These are phyloP conservation scores for Oryza punctata DNA, from an alignment of 176 grass and related monocot genomes.

Conservation along the genomic window DNA sequence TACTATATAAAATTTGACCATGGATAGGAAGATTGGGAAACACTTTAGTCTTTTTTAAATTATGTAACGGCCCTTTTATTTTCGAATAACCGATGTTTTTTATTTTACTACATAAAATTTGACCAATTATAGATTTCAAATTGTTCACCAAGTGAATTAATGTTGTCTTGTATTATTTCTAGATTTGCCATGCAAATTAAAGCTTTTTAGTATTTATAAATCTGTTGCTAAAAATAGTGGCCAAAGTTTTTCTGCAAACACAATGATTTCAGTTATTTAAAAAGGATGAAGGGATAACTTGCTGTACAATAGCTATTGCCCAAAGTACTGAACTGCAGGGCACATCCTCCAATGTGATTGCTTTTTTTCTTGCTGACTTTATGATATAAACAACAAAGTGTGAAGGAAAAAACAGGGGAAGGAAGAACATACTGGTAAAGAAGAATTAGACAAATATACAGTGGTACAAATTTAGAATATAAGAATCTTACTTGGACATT, in stretches of 20 bases:
- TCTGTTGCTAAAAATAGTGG: neutral
- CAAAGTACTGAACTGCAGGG: neutral
- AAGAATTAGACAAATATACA: neutral
- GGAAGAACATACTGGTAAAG: neutral
- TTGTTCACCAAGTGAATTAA: neutral
- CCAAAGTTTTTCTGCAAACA: neutral
- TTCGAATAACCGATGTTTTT: neutral
- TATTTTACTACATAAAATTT: neutral
- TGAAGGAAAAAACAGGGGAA: neutral
- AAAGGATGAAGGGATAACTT: neutral
- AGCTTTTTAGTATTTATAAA: neutral
- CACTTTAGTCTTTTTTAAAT: neutral
- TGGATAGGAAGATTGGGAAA: neutral
- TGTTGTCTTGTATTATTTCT: neutral
- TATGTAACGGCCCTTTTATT: neutral
- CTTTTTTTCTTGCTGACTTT: neutral
- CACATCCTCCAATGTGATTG: constrained; percentile 3
- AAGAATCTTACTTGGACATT: neutral
- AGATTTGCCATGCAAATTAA: neutral
- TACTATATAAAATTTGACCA: neutral
- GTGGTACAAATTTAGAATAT: neutral
- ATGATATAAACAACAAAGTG: neutral
- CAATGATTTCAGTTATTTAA: neutral
- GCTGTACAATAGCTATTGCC: neutral
- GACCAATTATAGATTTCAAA: neutral